Conservation (phyloP, 1,284 basidiomycete species). For the Filobasidium uniguttulatum region DNA sequence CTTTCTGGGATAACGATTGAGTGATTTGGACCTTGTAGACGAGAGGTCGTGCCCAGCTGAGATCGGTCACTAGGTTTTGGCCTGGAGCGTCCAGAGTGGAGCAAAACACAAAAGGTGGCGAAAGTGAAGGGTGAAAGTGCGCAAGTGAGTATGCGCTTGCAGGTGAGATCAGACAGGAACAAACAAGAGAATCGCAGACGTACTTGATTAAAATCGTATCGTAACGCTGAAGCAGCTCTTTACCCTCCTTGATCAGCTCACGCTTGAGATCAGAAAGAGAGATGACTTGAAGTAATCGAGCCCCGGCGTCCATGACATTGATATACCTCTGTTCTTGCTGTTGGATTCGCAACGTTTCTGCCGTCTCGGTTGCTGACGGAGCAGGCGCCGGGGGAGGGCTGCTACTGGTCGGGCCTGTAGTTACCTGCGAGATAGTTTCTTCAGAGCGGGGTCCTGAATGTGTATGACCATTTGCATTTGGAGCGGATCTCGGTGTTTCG, state of each 20-base stretch:
- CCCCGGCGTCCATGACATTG: conserved; percentile 21
- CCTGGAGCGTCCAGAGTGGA: too few relatives aligned
- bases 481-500: not conserved
- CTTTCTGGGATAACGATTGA: not conserved
- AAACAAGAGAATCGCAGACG: too few relatives aligned
- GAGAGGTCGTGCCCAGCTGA: too few relatives aligned
- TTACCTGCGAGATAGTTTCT: not conserved
- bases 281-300: conserved; percentile 21
- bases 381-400: conserved; percentile 20
- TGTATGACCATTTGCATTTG: not conserved
- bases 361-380: conserved; percentile 17
- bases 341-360: not conserved
- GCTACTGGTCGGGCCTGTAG: conserved; percentile 17
- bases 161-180: too few relatives aligned
- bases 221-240: conserved; percentile 29
- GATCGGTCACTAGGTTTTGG: too few relatives aligned
- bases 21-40: too few relatives aligned
- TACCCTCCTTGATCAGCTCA: conserved; percentile 27
- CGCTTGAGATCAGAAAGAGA: conserved; percentile 28
- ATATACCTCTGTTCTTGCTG: not conserved
- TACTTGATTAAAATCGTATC: conserved; percentile 20
- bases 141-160: too few relatives aligned
- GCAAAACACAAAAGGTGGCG: too few relatives aligned
- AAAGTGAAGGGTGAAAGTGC: too few relatives aligned
- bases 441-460: not conserved